Evolutionary conservation across 495 filamentous ascomycete species (phyloP).

Genomic region (Aspergillus biplanus): DNA sequence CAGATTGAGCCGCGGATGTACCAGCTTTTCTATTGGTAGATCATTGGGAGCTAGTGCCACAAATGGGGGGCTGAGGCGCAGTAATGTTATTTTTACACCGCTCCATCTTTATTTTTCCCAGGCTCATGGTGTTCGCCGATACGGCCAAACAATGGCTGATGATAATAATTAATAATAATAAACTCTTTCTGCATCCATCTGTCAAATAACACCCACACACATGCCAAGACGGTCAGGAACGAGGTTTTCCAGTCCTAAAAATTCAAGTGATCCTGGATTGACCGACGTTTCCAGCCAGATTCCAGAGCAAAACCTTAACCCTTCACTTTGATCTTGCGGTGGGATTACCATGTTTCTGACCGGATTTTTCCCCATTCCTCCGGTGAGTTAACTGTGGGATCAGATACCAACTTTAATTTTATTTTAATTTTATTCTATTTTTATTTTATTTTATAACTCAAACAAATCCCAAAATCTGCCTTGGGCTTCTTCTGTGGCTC

Average conservation of each 20-base stretch:
- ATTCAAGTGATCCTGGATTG: conserved; percentile 6
- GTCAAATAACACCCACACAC: conserved; percentile 14
- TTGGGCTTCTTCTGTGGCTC: neutral
- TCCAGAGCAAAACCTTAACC: conserved; percentile 22
- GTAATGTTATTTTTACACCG: conserved; percentile 29
- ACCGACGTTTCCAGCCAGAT: conserved; percentile 25
- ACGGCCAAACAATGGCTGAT: neutral
- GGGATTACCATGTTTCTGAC: conserved; percentile 17
- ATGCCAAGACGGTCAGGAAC: conserved; percentile 25
- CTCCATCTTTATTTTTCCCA: conserved; percentile 7
- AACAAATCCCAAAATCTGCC: neutral
- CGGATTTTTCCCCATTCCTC: conserved; percentile 4
- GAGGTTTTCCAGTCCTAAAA: conserved; percentile 15
- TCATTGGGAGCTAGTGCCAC: conserved; percentile 16
- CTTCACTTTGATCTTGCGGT: conserved; percentile 18
- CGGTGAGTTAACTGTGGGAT: conserved; percentile 8
- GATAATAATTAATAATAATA: conserved; percentile 1
- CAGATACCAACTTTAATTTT: neutral
- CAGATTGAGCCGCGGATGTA: conserved; percentile 26
- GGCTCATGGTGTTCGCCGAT: neutral
- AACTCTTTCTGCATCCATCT: conserved; percentile 8
- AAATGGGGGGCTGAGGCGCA: conserved; percentile 25
- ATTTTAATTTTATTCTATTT: neutral
- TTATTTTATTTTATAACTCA: neutral
- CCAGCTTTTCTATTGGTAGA: conserved; percentile 29